Base-by-base conservation (phyloP, 2,329 filamentous ascomycete species). In the Cladosporium sp. region DNA sequence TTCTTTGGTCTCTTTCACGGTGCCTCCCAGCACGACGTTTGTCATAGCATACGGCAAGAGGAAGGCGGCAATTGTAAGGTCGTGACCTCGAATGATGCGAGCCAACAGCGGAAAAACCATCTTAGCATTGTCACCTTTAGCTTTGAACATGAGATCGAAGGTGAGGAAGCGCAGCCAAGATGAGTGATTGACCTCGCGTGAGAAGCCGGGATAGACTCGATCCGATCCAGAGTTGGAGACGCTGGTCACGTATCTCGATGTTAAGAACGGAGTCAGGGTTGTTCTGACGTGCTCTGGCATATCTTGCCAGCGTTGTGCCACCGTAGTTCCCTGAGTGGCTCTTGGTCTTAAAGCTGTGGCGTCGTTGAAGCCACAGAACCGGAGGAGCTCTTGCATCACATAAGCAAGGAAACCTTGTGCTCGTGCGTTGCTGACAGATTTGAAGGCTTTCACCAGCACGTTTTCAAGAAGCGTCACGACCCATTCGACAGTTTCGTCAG, bases 341-440 rank as follows among this genome's bases (percentile, higher is more conserved):
- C 81, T 77, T 37, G 79, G 77, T 44, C 80, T 76, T 17, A 80
- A 71, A 28, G 76, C 75, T 37, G 80, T 75, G 19, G 78, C 83
- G 10, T 81, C 77, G 58, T 80, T 85, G 67, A 97, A 86, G 25
- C 88, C 86, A 67, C 89, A 90, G 63, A 87, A 85, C 44, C 87
- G 86, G 3, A 97, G 80, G 39, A 97, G 80, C 66, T 96, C 88
- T 72, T 99, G 94, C 86, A 99, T 97, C 1, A 88, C 90, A 73
- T 89, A 99, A 1, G 93, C 93, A 17, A 99, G 80, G 69, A 95
- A 96, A 0, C 91, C 92, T 71, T 97, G 94, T 5, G 91, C 82
- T 62, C 85, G 87, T 2, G 91, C 89, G 70, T 97, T 95, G 0
- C 89, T 94, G 1, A 90, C 89, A 1, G 93, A 96, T 42, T 96